These are phyloP conservation scores for Earliella scabrosa DNA, from an alignment of 1,284 basidiomycete genomes.

Conservation along the genomic window DNA sequence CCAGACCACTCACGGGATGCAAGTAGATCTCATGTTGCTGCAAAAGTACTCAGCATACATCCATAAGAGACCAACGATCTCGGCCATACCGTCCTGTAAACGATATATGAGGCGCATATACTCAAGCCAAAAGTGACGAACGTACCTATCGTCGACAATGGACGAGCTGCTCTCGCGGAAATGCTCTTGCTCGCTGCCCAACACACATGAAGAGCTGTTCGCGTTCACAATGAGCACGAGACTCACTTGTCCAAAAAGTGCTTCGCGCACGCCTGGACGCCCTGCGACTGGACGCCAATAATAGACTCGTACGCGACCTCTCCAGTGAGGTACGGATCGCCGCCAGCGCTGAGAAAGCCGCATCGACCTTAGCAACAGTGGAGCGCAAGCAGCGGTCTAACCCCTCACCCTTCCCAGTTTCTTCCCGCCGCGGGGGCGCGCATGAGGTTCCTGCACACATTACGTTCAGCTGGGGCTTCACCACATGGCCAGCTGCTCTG, in stretches of 20 bases:
- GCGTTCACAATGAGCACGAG: neutral
- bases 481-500: neutral
- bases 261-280: slow-evolving; percentile 67
- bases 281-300: slow-evolving; percentile 64
- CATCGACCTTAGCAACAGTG: too few relatives aligned
- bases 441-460: slow-evolving; percentile 50
- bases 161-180: slow-evolving; percentile 55
- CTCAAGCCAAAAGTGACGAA: neutral
- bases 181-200: slow-evolving; percentile 57
- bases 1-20: slow-evolving; percentile 40
- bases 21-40: slow-evolving; percentile 62
- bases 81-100: slow-evolving; percentile 15
- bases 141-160: slow-evolving; percentile 67
- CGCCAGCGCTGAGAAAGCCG: slow-evolving; percentile 46
- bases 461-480: neutral
- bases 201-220: neutral
- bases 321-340: slow-evolving; percentile 68
- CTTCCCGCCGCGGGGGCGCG: slow-evolving; percentile 72
- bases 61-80: neutral
- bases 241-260: slow-evolving; percentile 60
- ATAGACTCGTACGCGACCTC: slow-evolving; percentile 63
- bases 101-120: neutral
- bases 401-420: slow-evolving; percentile 69
- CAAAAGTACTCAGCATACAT: neutral
- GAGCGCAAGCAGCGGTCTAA: neutral